Evolutionary conservation across 1,284 basidiomycete species (phyloP).

Genomic region (Thecaphora frezii): DNA sequence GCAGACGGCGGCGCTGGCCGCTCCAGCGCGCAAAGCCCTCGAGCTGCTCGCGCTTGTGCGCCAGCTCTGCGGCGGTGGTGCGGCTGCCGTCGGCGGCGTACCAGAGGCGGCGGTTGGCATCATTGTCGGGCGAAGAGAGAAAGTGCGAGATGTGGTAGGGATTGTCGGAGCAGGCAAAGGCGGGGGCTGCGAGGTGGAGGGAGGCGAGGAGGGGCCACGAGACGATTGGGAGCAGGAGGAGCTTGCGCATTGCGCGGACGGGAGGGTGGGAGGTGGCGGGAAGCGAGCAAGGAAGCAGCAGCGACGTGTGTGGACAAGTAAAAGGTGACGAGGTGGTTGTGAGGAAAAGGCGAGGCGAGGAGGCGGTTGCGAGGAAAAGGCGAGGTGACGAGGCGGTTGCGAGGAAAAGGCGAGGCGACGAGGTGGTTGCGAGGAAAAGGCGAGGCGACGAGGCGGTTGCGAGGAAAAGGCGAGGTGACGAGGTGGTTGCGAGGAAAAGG

Average conservation of each 20-base stretch:
- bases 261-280: too few relatives aligned
- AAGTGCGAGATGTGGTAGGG: background rate
- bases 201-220: constrained; percentile 6
- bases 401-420: too few relatives aligned
- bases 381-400: too few relatives aligned
- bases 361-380: too few relatives aligned
- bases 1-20: constrained; percentile 38
- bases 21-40: constrained; percentile 35
- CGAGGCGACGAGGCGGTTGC: too few relatives aligned
- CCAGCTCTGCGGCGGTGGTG: constrained; percentile 12
- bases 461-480: too few relatives aligned
- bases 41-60: constrained; percentile 24
- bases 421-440: too few relatives aligned
- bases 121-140: background rate
- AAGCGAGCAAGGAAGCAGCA: constrained; percentile 22
- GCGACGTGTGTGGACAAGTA: too few relatives aligned
- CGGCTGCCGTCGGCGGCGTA: background rate
- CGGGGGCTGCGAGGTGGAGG: constrained; percentile 1
- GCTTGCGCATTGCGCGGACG: background rate
- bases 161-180: constrained; percentile 8
- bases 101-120: background rate
- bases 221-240: background rate
- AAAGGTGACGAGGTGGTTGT: too few relatives aligned
- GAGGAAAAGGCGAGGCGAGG: too few relatives aligned
- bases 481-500: too few relatives aligned